Evolutionary conservation across 2,329 filamentous ascomycete genomes (phyloP).

Genomic region (Dothiorella sarmentorum): DNA sequence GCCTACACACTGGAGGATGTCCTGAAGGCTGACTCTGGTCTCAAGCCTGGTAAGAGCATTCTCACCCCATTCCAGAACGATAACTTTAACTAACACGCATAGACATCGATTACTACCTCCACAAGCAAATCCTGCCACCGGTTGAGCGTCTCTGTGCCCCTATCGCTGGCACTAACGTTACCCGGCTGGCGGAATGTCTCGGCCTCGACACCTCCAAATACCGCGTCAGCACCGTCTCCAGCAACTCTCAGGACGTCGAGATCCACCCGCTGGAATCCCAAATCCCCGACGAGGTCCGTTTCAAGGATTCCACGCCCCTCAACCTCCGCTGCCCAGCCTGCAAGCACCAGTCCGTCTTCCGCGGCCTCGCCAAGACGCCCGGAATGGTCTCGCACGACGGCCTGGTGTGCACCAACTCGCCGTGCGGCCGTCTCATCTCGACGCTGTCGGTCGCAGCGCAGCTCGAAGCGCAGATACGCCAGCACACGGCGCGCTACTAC

Average conservation of each 20-base stretch:
- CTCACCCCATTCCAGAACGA: too few relatives aligned
- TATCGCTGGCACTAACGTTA: constrained; percentile 86
- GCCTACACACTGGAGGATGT: constrained; percentile 85
- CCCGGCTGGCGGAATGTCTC: constrained; percentile 86
- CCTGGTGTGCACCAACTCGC: constrained; percentile 62
- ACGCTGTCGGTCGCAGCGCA: constrained; percentile 79
- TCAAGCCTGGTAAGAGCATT: constrained; percentile 55
- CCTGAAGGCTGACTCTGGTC: constrained; percentile 67
- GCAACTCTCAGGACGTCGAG: constrained; percentile 50
- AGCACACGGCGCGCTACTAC: constrained; percentile 80
- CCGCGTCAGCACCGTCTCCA: constrained; percentile 60
- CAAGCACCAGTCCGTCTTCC: constrained; percentile 68
- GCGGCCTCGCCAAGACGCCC: constrained; percentile 61
- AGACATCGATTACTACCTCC: constrained; percentile 96
- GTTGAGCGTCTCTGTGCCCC: constrained; percentile 97
- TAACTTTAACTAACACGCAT: background rate
- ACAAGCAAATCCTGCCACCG: constrained; percentile 97
- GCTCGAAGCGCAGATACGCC: constrained; percentile 77
- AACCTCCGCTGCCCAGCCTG: constrained; percentile 78
- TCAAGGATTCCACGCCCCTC: constrained; percentile 74
- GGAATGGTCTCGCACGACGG: constrained; percentile 68
- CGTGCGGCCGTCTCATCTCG: constrained; percentile 63
- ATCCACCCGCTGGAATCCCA: constrained; percentile 92
- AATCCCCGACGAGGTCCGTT: constrained; percentile 86
- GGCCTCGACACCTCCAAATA: constrained; percentile 90